phyloP scores from a whole-genome alignment of 768 basidiomycete species.

The Boletus fagicola region DNA sequence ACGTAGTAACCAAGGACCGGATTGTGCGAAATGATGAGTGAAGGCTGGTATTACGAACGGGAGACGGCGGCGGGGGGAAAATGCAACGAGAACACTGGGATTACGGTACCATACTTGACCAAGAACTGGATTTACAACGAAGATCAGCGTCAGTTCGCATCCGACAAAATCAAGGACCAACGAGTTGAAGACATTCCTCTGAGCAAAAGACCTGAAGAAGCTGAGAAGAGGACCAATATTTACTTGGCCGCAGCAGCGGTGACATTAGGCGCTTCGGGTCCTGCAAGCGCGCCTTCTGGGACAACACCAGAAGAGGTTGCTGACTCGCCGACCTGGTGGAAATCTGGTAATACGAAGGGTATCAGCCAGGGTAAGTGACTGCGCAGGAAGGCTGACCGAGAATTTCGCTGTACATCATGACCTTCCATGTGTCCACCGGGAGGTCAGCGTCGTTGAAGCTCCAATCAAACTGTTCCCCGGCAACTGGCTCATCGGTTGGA shows the following conservation, averaged over 20 bases:
- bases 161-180: conserved; percentile 3
- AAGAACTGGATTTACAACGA: conserved; percentile 4
- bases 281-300: conserved; percentile 68
- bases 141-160: not conserved
- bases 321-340: conserved; percentile 73
- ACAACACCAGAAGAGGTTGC: conserved; percentile 35
- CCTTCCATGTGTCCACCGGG: conserved; percentile 99
- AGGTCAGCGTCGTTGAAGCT: conserved; percentile 99
- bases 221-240: not conserved
- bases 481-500: conserved; percentile 94
- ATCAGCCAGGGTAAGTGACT: not conserved
- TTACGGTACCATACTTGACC: conserved; percentile 18
- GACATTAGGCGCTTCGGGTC: conserved; percentile 43
- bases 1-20: conserved; percentile 9
- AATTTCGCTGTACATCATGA: conserved; percentile 99
- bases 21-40: conserved; percentile 2
- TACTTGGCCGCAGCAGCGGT: conserved; percentile 18
- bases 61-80: not conserved
- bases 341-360: conserved; percentile 46
- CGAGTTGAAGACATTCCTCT: conserved; percentile 13
- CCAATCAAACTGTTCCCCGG: conserved; percentile 97
- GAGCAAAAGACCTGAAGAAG: conserved; percentile 1
- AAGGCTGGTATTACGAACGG: conserved; percentile 16
- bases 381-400: conserved; percentile 58
- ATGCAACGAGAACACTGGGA: conserved; percentile 7